These are phyloP conservation scores for Platanus orientalis DNA, from an alignment of 164 flowering plant genomes.

Conservation along the genomic window DNA sequence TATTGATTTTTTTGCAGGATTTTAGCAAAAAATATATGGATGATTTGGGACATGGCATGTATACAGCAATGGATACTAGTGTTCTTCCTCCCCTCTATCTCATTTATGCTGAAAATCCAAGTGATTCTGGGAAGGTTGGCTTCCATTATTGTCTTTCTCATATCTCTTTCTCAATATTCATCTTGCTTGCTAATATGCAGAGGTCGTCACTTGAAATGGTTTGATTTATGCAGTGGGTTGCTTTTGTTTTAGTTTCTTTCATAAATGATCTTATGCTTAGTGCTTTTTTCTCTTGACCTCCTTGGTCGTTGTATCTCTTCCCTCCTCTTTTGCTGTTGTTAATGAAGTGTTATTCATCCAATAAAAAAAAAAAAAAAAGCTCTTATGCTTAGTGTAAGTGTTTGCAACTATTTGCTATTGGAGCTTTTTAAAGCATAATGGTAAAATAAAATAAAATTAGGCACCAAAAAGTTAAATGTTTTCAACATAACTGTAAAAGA, in stretches of 20 bases:
- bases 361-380: too few relatives aligned
- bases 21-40: conserved; percentile 78
- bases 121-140: conserved; percentile 96
- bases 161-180: neutral
- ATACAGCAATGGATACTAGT: conserved; percentile 64
- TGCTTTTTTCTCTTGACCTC: too few relatives aligned
- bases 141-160: neutral
- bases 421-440: too few relatives aligned
- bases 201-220: neutral
- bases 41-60: conserved; percentile 72
- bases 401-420: too few relatives aligned
- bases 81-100: conserved; percentile 87
- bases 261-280: neutral
- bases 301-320: too few relatives aligned
- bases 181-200: neutral
- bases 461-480: too few relatives aligned
- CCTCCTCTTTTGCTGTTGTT: too few relatives aligned
- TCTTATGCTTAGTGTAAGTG: too few relatives aligned
- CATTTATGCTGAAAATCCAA: conserved; percentile 94
- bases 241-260: neutral
- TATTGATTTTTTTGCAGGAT: conserved; percentile 43
- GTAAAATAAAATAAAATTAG: too few relatives aligned
- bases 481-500: too few relatives aligned
- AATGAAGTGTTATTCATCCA: too few relatives aligned
- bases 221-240: neutral